Evolutionary conservation across 1,139 yeast species (phyloP).

Genomic region (Pichia sp.): DNA sequence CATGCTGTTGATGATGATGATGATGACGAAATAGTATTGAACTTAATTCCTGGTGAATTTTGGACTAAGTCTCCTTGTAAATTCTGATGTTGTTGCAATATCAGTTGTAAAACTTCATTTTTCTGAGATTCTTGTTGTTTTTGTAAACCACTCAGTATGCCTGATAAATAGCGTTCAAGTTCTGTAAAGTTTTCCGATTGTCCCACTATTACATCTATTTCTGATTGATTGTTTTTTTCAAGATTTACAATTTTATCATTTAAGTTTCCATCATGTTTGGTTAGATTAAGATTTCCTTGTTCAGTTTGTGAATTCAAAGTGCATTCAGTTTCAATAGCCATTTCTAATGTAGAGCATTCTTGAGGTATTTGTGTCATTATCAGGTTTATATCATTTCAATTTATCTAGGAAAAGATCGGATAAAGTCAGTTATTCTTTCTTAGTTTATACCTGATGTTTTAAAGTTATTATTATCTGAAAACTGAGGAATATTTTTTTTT

Average conservation of each 20-base stretch:
- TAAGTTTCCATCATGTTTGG: too few relatives aligned
- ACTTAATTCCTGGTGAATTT: constrained; percentile 8
- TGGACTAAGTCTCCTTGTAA: neutral
- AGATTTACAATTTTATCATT: neutral
- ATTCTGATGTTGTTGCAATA: constrained; percentile 14
- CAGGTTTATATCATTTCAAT: neutral
- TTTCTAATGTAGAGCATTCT: neutral
- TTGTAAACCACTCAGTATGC: constrained; percentile 12
- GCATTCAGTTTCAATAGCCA: neutral
- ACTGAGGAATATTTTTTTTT: too few relatives aligned
- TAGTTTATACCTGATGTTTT: too few relatives aligned
- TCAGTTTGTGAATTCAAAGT: neutral
- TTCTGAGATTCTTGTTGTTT: constrained; percentile 15
- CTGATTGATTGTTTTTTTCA: neutral
- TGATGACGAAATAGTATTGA: constrained; percentile 5
- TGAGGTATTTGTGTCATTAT: neutral
- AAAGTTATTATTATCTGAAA: too few relatives aligned
- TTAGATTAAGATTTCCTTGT: neutral
- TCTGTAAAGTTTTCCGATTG: constrained; percentile 1
- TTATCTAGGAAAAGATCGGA: neutral
- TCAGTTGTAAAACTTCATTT: constrained; percentile 12
- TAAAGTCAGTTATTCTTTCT: neutral
- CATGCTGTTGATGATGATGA: constrained; percentile 31
- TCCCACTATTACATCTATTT: neutral
- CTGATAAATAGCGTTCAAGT: constrained; percentile 11